A percentile compares a stretch with the other conserved stretches of the same genome.
These are phyloP conservation scores for Calendula officinalis DNA, from an alignment of 129 eudicot species.

Conservation along the genomic window DNA sequence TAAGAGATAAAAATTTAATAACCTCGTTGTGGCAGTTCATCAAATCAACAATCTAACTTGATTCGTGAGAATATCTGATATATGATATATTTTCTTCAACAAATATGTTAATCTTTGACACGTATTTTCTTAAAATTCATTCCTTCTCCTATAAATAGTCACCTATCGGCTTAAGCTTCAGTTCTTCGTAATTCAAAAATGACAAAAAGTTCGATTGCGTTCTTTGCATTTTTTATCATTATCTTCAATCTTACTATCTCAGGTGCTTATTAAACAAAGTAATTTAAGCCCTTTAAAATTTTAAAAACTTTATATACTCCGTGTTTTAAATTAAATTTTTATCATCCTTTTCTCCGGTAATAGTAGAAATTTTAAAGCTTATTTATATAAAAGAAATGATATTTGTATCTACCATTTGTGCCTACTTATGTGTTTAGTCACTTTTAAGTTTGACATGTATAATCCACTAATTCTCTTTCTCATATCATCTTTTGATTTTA, in stretches of 20 bases:
- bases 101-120: not conserved
- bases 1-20: too few relatives aligned
- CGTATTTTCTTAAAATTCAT: not conserved
- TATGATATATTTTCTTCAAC: not conserved
- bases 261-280: conserved; percentile 9
- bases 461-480: too few relatives aligned
- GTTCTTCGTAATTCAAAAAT: conserved; percentile 6
- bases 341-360: not conserved
- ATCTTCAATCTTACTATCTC: conserved; percentile 12
- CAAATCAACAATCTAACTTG: too few relatives aligned
- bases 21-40: too few relatives aligned
- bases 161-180: not conserved
- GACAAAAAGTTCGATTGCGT: not conserved
- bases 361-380: not conserved
- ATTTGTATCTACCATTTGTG: too few relatives aligned
- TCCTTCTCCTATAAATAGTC: conserved; percentile 8
- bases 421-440: too few relatives aligned
- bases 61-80: too few relatives aligned
- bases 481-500: too few relatives aligned
- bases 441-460: too few relatives aligned
- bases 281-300: not conserved
- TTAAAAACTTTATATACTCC: not conserved
- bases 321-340: not conserved
- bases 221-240: conserved; percentile 5
- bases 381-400: too few relatives aligned